Percentiles rank a stretch among this genome's conserved stretches.
Conservation (phyloP, 768 basidiomycete genomes). For the Leccinum broughii region DNA sequence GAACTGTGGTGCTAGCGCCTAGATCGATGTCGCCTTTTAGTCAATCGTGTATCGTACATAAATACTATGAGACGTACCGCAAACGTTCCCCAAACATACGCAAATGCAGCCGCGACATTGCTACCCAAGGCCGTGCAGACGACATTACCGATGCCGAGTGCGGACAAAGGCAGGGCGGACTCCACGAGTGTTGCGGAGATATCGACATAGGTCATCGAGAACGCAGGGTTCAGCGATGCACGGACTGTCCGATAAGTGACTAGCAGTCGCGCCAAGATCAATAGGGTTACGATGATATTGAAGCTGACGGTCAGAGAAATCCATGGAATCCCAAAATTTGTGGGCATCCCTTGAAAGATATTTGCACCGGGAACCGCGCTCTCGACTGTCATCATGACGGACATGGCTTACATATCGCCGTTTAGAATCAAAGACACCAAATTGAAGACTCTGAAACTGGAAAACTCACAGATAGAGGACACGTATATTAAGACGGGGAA, state of each 20-base stretch:
- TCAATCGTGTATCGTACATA: neutral
- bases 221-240: neutral
- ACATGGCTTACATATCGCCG: neutral
- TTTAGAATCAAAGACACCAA: neutral
- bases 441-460: too few relatives aligned
- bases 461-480: neutral
- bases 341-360: neutral
- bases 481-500: neutral
- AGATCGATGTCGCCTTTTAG: neutral
- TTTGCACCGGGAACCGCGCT: neutral
- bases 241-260: neutral
- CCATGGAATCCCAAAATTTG: neutral
- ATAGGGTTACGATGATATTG: neutral
- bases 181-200: conserved; percentile 1
- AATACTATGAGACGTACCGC: neutral
- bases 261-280: neutral
- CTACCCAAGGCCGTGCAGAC: neutral
- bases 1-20: neutral
- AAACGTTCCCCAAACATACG: neutral
- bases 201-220: neutral
- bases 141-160: neutral
- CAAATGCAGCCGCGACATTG: neutral
- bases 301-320: neutral
- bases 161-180: neutral
- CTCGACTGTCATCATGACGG: neutral